Evolutionary conservation across 1,139 yeast species (phyloP), one percentile per base, ranked within the genome.

Genomic region (Pichia sp.): DNA sequence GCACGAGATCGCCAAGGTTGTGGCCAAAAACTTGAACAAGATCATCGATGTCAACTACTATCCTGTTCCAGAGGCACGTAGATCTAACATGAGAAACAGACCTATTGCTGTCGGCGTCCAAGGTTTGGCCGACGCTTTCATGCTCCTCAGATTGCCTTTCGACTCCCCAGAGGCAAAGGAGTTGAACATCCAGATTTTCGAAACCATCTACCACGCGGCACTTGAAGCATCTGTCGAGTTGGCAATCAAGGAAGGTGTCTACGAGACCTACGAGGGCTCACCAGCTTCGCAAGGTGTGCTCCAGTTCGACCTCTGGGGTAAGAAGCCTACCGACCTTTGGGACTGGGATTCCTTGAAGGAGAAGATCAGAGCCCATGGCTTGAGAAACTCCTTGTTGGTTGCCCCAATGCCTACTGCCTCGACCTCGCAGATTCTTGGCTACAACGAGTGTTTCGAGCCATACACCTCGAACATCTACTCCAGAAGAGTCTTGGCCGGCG

Each of bases 401-500:
- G 85, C 85, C 1, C 84, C 84, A 57, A 81, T 81, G 85, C 85
- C 85, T 48, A 81, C 85, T 54, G 85, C 85, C 30, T 80, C 85
- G 15, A 80, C 85, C 8, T 81, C 85, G 2, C 85, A 80, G 68
- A 80, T 81, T 54, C 73, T 81, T 62, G 85, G 85, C 59, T 77
- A 75, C 67, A 81, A 79, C 64, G 85, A 81, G 69, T 81, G 85
- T 69, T 81, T 81, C 65, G 85, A 81, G 67, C 85, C 85, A 41
- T 79, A 74, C 67, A 81, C 85, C 32, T 80, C 84, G 15, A 81
- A 81, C 66, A 75, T 81, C 59, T 81, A 80, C 66, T 75, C 80
- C 38, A 76, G 85, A 72, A 76, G 85, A 71, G 85, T 80, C 13
- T 71, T 81, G 53, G 79, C 84, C 26, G 85, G 85, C 57, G 85